Evolutionary conservation across 305 asterid species (phyloP), one percentile per base, ranked within the genome.

Genomic region (Euphrasia arctica): DNA sequence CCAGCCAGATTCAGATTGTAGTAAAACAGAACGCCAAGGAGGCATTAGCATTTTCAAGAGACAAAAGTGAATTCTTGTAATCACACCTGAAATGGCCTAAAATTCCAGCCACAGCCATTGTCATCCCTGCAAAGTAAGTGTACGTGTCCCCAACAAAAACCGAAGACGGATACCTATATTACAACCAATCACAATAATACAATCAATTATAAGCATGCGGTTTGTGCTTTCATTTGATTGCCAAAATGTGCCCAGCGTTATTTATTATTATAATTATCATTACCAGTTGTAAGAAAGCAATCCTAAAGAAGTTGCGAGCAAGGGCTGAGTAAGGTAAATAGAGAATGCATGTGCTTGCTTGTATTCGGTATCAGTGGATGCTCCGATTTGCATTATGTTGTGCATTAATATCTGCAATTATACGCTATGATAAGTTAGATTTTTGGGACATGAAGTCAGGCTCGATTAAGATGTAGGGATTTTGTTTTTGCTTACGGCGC

Each of bases 101-200:
- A 63, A 87, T 84, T 65, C 95, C 95, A 57, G 77, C 85, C 22
- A 87, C 95, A 12, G 91, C 95, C 85, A 87, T 75, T 4, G 95
- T 83, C 95, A 86, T 86, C 66, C 95, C 95, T 45, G 91, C 91
- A 73, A 86, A 86, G 82, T 86, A 84, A 31, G 95, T 87, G 61
- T 78, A 87, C 18, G 95, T 87, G 73, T 84, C 95, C 47, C 95
- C 95, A 67, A 87, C 89, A 69, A 87, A 87, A 72, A 84, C 95
- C 42, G 91, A 82, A 66, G 95, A 87, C 27, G 95, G 95, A 71
- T 80, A 82, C 91, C 95, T 87, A 65, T 72, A 55, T 55, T 10
- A 68, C 31, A 27, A 55, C 6, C 28, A 25, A 29, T 55, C 27
- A 58, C 28, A 61, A 3, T 28, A 31, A 70, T 13, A 5, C 13